These are phyloP conservation scores for Gentiana macrophylla DNA, from an alignment of 257 asterid genomes.

Conservation along the genomic window DNA sequence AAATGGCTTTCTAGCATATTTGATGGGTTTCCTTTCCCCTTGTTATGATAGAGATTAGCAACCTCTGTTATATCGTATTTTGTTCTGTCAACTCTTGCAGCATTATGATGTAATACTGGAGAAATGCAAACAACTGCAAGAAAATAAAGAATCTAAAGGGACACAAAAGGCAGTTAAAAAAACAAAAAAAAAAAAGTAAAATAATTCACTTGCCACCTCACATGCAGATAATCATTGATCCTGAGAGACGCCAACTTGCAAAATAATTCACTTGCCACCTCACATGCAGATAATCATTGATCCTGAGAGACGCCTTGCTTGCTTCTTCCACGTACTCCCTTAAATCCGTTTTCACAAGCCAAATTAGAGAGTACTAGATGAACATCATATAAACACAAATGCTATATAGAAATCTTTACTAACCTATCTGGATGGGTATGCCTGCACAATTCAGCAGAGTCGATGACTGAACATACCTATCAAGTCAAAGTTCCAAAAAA, in stretches of 20 bases:
- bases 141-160: too few relatives aligned
- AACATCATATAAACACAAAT: not conserved
- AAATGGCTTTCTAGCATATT: too few relatives aligned
- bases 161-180: too few relatives aligned
- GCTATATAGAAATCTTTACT: slow-evolving; percentile 2
- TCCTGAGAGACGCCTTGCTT: slow-evolving; percentile 70
- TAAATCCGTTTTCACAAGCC: not conserved
- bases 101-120: too few relatives aligned
- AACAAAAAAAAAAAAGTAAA: slow-evolving; percentile 1
- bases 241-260: slow-evolving; percentile 68
- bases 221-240: slow-evolving; percentile 78
- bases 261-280: slow-evolving; percentile 44
- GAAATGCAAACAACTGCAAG: too few relatives aligned
- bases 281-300: slow-evolving; percentile 87
- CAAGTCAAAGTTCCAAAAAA: slow-evolving; percentile 10
- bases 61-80: too few relatives aligned
- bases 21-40: too few relatives aligned
- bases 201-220: slow-evolving; percentile 53
- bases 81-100: too few relatives aligned
- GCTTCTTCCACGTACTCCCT: slow-evolving; percentile 86
- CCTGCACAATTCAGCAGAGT: slow-evolving; percentile 88
- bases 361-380: not conserved
- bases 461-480: slow-evolving; percentile 89
- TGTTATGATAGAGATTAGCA: too few relatives aligned
- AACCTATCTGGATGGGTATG: slow-evolving; percentile 97